Base-by-base conservation (phyloP, 257 asterid species). In the Mentha longifolia region DNA sequence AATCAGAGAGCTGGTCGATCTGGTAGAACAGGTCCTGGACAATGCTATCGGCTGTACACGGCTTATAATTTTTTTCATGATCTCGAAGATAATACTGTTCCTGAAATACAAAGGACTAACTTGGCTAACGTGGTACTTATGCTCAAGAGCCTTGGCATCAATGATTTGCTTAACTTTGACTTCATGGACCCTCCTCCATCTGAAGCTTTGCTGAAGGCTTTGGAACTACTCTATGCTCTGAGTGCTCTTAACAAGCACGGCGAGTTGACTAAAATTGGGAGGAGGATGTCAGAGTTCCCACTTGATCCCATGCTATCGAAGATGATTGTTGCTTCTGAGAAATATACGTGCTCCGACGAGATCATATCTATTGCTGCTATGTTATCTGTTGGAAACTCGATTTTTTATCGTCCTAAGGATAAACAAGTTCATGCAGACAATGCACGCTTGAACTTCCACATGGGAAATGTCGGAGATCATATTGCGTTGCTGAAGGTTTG, bases 121-220 rank as follows among this genome's bases (percentile, higher is more conserved):
- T 85, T 93, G 73, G 90, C 97, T 16, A 85, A 91, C 73, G 97
- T 91, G 37, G 98, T 93, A 49, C 96, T 93, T 59, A 71, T 92
- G 62, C 94, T 93, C 68, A 93, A 93, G 87, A 93, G 98, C 77
- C 95, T 93, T 54, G 98, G 98, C 67, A 93, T 93, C 78, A 85
- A 89, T 68, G 96, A 93, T 75, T 79, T 93, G 66, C 75, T 91
- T 66, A 87, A 93, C 81, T 91, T 93, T 82, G 98, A 93, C 70
- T 93, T 93, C 74, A 93, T 93, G 98, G 98, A 93, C 66, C 97
- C 98, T 61, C 98, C 98, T 22, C 95, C 97, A 69, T 83, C 96
- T 25, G 98, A 93, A 87, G 95, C 97, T 78, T 81, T 93, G 68
- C 59, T 91, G 71, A 93, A 91, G 84, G 98, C 98, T 16, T 77